phyloP scores from a whole-genome alignment of 345 rosid genomes.

The Eucalyptus lansdowneana region DNA sequence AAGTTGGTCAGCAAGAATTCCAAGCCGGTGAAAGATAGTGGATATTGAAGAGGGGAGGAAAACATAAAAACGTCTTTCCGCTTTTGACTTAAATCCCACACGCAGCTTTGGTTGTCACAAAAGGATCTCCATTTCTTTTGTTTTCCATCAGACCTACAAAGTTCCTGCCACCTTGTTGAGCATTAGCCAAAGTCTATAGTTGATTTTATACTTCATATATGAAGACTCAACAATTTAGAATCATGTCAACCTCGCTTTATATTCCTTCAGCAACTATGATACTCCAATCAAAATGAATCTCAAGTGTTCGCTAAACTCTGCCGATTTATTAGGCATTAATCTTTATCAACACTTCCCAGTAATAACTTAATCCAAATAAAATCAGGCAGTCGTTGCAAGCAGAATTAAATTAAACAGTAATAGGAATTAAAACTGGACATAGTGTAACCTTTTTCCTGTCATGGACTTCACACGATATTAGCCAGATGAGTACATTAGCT shows the following conservation, averaged over 20 bases:
- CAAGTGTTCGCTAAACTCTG: accelerated
- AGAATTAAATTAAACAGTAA: neutral
- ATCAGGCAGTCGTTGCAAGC: neutral
- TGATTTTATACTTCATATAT: neutral
- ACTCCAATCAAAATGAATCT: neutral
- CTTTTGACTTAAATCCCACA: neutral
- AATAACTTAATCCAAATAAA: neutral
- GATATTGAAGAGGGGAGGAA: neutral
- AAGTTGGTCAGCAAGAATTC: too few relatives aligned
- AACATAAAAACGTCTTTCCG: neutral
- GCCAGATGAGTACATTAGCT: neutral
- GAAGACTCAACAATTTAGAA: neutral
- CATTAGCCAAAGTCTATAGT: neutral
- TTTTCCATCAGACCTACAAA: neutral
- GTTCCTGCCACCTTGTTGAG: neutral
- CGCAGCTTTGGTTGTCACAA: neutral
- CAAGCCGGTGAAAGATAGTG: neutral
- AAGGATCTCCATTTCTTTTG: neutral
- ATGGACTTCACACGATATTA: neutral
- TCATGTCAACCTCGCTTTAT: neutral
- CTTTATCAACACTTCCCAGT: neutral
- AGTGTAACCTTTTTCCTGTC: neutral
- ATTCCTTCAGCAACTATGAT: neutral
- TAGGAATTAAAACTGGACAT: neutral
- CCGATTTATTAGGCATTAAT: neutral